phyloP scores from a whole-genome alignment of 2,329 filamentous ascomycete genomes.

The Aspergillus eucalypticola region DNA sequence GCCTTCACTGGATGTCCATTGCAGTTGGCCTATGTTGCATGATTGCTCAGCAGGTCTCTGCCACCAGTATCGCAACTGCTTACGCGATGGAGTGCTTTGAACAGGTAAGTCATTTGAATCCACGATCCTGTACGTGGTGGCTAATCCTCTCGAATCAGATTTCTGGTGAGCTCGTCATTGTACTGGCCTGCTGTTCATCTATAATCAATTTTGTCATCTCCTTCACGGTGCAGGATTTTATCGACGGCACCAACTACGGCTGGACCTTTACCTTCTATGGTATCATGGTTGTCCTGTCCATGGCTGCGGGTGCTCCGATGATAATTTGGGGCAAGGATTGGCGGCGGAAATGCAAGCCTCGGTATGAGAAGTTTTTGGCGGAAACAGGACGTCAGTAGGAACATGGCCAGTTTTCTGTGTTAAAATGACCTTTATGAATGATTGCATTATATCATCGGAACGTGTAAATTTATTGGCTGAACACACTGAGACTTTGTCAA shows the following conservation, averaged over 20 bases:
- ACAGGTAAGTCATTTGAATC: slow-evolving; percentile 21
- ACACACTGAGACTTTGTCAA: too few relatives aligned
- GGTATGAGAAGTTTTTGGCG: slow-evolving; percentile 29
- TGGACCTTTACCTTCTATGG: slow-evolving; percentile 40
- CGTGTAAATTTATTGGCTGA: not conserved
- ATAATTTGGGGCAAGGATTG: slow-evolving; percentile 37
- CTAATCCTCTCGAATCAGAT: slow-evolving; percentile 23
- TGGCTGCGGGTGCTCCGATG: slow-evolving; percentile 31
- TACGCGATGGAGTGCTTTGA: slow-evolving; percentile 48
- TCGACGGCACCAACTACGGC: slow-evolving; percentile 37
- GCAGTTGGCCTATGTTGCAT: slow-evolving; percentile 40
- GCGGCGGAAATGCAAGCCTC: slow-evolving; percentile 28
- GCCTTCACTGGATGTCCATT: slow-evolving; percentile 38
- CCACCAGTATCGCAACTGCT: slow-evolving; percentile 42
- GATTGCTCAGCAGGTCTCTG: slow-evolving; percentile 45
- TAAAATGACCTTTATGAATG: not conserved
- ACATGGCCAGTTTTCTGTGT: not conserved
- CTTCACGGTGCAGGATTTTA: slow-evolving; percentile 44
- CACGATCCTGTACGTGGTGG: not conserved
- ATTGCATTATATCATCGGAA: not conserved
- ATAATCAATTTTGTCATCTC: slow-evolving; percentile 40
- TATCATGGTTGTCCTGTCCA: slow-evolving; percentile 28
- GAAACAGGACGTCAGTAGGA: slow-evolving; percentile 18
- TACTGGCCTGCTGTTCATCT: slow-evolving; percentile 40
- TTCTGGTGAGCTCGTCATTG: slow-evolving; percentile 41